A percentile compares a stretch with the other conserved stretches of the same genome.
Evolutionary conservation across 78 protist species (phyloP).

Genomic region (Ministeria vibrans): DNA sequence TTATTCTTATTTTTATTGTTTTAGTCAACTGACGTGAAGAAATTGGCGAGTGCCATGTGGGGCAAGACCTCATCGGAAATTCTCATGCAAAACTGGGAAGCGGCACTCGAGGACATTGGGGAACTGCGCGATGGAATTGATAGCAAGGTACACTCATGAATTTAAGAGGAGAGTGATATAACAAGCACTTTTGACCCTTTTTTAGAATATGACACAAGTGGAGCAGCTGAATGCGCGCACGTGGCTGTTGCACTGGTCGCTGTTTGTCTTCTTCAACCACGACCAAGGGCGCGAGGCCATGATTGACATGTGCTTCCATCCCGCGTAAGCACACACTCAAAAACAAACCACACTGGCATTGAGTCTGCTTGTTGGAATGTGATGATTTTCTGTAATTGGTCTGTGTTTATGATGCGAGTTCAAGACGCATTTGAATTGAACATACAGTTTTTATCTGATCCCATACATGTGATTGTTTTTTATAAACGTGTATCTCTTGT

Average conservation of each 20-base stretch:
- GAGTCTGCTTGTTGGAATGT: too few species aligned
- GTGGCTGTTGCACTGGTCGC: constrained; percentile 82
- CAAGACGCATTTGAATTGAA: too few species aligned
- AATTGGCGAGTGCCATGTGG: constrained; percentile 66
- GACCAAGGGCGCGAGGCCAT: constrained; percentile 44
- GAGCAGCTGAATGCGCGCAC: constrained; percentile 74
- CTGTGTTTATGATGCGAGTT: too few species aligned
- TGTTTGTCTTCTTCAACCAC: constrained; percentile 77
- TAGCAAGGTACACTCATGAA: too few species aligned
- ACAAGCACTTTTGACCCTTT: too few species aligned
- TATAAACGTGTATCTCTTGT: too few species aligned
- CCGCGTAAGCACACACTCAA: neutral
- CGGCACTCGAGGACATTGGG: constrained; percentile 48
- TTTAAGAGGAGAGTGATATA: too few species aligned
- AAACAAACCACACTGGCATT: too few species aligned
- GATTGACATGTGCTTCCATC: constrained; percentile 59
- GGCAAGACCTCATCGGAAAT: constrained; percentile 84
- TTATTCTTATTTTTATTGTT: neutral
- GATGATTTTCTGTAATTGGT: too few species aligned
- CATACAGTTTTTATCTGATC: too few species aligned
- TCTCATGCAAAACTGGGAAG: constrained; percentile 58
- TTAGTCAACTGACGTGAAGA: constrained; percentile 30
- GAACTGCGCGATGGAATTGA: constrained; percentile 12
- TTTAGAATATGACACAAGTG: constrained; percentile 2
- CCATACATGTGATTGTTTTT: too few species aligned